Evolutionary conservation across 1,139 yeast genomes (phyloP).

Genomic region (Hyphopichia burtonii): DNA sequence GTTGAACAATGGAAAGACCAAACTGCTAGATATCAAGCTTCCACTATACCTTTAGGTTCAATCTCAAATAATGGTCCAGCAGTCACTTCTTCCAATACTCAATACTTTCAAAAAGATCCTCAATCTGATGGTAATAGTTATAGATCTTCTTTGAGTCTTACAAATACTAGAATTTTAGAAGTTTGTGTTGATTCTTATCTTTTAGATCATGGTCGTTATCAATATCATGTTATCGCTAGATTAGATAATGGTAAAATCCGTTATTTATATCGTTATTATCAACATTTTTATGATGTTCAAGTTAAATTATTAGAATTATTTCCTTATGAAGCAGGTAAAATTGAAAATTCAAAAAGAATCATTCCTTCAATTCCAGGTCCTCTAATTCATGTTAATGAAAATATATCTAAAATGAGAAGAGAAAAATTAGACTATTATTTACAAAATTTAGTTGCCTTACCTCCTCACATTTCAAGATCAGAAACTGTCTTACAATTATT

Average conservation of each 20-base stretch:
- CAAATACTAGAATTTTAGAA: constrained; percentile 42
- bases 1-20: constrained; percentile 94
- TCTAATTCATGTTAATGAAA: constrained; percentile 84
- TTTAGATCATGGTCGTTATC: constrained; percentile 83
- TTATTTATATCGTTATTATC: constrained; percentile 83
- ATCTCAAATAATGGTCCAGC: constrained; percentile 26
- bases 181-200: constrained; percentile 82
- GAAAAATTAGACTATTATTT: constrained; percentile 85
- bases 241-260: constrained; percentile 69
- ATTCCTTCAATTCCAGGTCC: constrained; percentile 98
- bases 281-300: constrained; percentile 94
- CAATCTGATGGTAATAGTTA: constrained; percentile 17
- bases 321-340: constrained; percentile 92
- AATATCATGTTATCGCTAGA: constrained; percentile 75
- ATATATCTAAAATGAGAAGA: constrained; percentile 80
- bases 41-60: constrained; percentile 74
- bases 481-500: constrained; percentile 71
- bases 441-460: constrained; percentile 69
- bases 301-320: constrained; percentile 78
- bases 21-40: constrained; percentile 91
- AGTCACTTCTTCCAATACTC: constrained; percentile 32
- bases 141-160: constrained; percentile 34
- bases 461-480: constrained; percentile 71
- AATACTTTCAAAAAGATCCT: constrained; percentile 33
- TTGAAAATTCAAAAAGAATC: constrained; percentile 67